Conservation (phyloP, 129 eudicot species). For the Ambrosia trifida region DNA sequence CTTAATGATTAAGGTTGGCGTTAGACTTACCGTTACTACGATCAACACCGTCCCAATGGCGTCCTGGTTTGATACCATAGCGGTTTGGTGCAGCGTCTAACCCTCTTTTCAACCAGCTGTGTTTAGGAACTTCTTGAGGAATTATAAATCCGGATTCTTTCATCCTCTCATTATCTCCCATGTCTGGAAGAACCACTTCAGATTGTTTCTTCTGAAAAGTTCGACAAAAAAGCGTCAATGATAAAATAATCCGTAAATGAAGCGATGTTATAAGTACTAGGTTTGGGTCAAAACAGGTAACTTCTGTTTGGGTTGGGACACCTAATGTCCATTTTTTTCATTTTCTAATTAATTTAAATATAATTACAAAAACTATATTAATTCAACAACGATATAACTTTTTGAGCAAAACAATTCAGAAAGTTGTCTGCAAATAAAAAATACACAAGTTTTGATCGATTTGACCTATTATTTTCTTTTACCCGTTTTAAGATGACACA, state of each 20-base stretch:
- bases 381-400: not conserved
- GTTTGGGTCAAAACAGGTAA: not conserved
- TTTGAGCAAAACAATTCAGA: not conserved
- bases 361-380: not conserved
- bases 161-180: slow-evolving; percentile 83
- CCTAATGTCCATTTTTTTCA: not conserved
- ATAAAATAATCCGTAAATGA: not conserved
- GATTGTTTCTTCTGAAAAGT: slow-evolving; percentile 61
- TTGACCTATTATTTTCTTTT: not conserved
- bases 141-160: slow-evolving; percentile 89
- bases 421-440: not conserved
- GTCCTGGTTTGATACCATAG: slow-evolving; percentile 82
- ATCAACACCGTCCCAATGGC: slow-evolving; percentile 99
- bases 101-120: slow-evolving; percentile 88
- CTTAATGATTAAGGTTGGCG: not conserved
- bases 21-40: slow-evolving; percentile 77
- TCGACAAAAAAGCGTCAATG: slow-evolving; percentile 10
- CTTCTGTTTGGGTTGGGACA: not conserved
- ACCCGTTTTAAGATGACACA: slow-evolving; percentile 1
- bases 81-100: slow-evolving; percentile 86
- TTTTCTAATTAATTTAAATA: not conserved
- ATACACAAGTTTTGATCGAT: not conserved
- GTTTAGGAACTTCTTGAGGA: slow-evolving; percentile 86
- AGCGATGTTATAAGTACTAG: not conserved
- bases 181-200: slow-evolving; percentile 56